Evolutionary conservation across 2,329 filamentous ascomycete genomes (phyloP).

Genomic region (Juglanconis juglandina): DNA sequence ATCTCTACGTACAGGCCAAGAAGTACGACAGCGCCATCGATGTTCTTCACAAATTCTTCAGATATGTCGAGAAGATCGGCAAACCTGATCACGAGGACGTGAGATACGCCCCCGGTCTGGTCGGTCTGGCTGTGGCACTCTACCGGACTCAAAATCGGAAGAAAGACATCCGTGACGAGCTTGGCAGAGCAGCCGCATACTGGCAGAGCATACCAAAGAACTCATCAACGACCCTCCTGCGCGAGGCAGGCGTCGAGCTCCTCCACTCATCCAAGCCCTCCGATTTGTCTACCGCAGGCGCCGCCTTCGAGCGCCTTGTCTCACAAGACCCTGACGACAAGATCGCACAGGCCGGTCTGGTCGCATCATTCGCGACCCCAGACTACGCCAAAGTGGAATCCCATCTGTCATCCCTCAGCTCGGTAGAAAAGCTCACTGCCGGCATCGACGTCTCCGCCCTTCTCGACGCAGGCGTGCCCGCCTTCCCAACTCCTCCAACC

Average conservation of each 20-base stretch:
- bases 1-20: constrained; percentile 71
- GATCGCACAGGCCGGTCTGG: constrained; percentile 74
- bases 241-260: constrained; percentile 78
- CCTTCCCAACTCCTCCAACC: constrained; percentile 38
- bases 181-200: constrained; percentile 75
- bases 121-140: constrained; percentile 75
- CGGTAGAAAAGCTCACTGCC: constrained; percentile 58
- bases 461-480: constrained; percentile 62
- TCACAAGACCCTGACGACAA: constrained; percentile 63
- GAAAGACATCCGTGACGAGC: constrained; percentile 65
- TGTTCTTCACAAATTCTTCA: constrained; percentile 73
- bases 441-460: constrained; percentile 61
- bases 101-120: constrained; percentile 78
- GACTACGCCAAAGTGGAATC: constrained; percentile 54
- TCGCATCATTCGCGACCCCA: constrained; percentile 71
- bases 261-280: constrained; percentile 68
- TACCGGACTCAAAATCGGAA: constrained; percentile 75
- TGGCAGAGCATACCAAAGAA: constrained; percentile 55
- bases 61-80: constrained; percentile 62
- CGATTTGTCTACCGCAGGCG: constrained; percentile 67
- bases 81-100: constrained; percentile 59
- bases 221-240: constrained; percentile 54
- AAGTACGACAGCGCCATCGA: constrained; percentile 71
- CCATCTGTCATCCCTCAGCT: constrained; percentile 55
- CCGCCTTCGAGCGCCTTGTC: constrained; percentile 75